Conservation (phyloP, 2,329 filamentous ascomycete genomes). For the Hypomyces perniciosus region DNA sequence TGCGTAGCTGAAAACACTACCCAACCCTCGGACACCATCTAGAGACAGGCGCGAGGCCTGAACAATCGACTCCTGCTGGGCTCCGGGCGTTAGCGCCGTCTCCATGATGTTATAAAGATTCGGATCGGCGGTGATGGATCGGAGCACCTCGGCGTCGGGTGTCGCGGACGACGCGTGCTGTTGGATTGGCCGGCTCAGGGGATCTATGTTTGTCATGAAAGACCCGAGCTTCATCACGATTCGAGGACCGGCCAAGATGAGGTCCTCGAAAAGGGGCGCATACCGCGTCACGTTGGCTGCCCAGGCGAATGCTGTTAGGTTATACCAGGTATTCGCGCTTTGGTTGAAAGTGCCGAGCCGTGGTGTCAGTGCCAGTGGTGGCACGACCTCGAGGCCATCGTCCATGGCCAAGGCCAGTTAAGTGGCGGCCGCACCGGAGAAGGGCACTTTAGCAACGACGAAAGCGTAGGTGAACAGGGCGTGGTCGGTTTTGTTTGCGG, state of each 20-base stretch:
- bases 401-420: constrained; percentile 12
- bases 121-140: constrained; percentile 19
- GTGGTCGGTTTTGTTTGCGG: too few relatives aligned
- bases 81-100: constrained; percentile 12
- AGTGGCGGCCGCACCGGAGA: constrained; percentile 8
- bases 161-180: constrained; percentile 17
- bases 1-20: constrained; percentile 82
- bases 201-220: constrained; percentile 55
- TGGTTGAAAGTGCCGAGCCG: constrained; percentile 2
- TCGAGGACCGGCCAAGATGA: constrained; percentile 63
- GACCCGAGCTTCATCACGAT: constrained; percentile 63
- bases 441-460: not conserved
- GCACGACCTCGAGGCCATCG: constrained; percentile 11
- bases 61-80: constrained; percentile 14
- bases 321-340: constrained; percentile 36
- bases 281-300: constrained; percentile 53
- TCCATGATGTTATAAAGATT: constrained; percentile 28
- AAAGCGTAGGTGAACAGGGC: too few relatives aligned
- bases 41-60: constrained; percentile 44
- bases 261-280: constrained; percentile 60
- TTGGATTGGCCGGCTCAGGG: constrained; percentile 48
- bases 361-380: constrained; percentile 9
- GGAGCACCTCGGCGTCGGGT: constrained; percentile 17
- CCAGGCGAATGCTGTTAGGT: constrained; percentile 45
- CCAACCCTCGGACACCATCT: constrained; percentile 62